These are phyloP conservation scores for Colletotrichum sp. DNA, from an alignment of 2,329 filamentous ascomycete genomes.

Conservation along the genomic window DNA sequence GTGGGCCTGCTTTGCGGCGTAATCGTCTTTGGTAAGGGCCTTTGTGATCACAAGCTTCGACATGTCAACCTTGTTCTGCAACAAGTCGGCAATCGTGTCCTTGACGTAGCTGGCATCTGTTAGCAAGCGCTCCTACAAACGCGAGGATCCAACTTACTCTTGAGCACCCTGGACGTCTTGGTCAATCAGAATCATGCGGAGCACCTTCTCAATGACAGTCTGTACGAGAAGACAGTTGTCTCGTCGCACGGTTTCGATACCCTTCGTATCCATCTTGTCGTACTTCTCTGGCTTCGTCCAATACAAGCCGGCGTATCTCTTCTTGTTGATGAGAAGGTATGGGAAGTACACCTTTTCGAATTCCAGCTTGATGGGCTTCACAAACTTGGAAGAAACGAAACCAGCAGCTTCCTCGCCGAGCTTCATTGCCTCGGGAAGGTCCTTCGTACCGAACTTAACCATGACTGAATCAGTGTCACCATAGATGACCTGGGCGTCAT, in stretches of 20 bases:
- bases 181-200: conserved; percentile 95
- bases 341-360: conserved; percentile 99
- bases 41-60: conserved; percentile 99
- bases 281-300: conserved; percentile 95
- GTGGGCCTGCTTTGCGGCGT: conserved; percentile 92
- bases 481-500: conserved; percentile 97
- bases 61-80: conserved; percentile 99
- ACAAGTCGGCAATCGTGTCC: conserved; percentile 88
- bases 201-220: conserved; percentile 94
- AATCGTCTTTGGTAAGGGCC: conserved; percentile 88
- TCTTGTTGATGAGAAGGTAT: conserved; percentile 99
- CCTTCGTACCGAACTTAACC: conserved; percentile 95
- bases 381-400: conserved; percentile 89
- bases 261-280: conserved; percentile 99
- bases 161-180: conserved; percentile 89
- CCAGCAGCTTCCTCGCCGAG: conserved; percentile 91
- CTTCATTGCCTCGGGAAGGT: conserved; percentile 89
- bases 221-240: conserved; percentile 97
- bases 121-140: conserved; percentile 14
- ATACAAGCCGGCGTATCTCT: conserved; percentile 96
- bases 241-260: conserved; percentile 96
- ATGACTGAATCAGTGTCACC: conserved; percentile 99
- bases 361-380: conserved; percentile 97
- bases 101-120: conserved; percentile 79
- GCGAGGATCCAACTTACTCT: conserved; percentile 67